Conservation (phyloP, 2,329 filamentous ascomycete genomes). For the Cladophialophora psammophila region DNA sequence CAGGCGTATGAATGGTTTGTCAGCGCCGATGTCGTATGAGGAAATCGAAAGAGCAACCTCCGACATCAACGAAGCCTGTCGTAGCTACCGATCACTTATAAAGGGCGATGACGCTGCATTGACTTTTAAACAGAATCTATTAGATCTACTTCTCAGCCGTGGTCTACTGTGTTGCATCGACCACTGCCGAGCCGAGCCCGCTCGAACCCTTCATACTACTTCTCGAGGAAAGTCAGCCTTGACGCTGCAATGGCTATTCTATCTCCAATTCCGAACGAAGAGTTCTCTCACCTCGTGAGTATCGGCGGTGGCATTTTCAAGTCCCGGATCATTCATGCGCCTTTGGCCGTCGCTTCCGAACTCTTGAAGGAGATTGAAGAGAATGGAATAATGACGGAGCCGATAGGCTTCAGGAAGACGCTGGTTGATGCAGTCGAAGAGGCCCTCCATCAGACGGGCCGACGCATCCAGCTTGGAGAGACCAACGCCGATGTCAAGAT, state of each 20-base stretch:
- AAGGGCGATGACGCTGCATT: constrained; percentile 24
- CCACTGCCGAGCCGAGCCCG: constrained; percentile 48
- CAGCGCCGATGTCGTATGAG: constrained; percentile 43
- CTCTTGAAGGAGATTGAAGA: constrained; percentile 54
- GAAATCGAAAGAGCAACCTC: constrained; percentile 43
- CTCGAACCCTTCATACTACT: constrained; percentile 47
- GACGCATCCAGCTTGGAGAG: constrained; percentile 44
- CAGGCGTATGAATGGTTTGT: constrained; percentile 45
- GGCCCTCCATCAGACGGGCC: constrained; percentile 39
- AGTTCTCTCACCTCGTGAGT: constrained; percentile 44
- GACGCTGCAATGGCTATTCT: constrained; percentile 48
- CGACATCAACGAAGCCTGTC: constrained; percentile 42
- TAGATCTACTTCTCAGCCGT: constrained; percentile 61
- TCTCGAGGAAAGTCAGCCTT: constrained; percentile 48
- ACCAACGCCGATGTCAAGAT: constrained; percentile 47
- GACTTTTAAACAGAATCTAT: constrained; percentile 57
- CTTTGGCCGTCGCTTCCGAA: constrained; percentile 57
- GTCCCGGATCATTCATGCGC: constrained; percentile 47
- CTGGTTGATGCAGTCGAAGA: constrained; percentile 38
- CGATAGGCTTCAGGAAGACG: constrained; percentile 27
- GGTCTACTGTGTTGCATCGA: constrained; percentile 64
- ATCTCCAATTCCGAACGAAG: constrained; percentile 42
- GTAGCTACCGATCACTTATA: constrained; percentile 37
- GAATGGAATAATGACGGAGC: constrained; percentile 16
- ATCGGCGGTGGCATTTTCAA: constrained; percentile 48